Evolutionary conservation across 164 flowering plant species (phyloP).

Genomic region (Chloranthus sessilifolius): DNA sequence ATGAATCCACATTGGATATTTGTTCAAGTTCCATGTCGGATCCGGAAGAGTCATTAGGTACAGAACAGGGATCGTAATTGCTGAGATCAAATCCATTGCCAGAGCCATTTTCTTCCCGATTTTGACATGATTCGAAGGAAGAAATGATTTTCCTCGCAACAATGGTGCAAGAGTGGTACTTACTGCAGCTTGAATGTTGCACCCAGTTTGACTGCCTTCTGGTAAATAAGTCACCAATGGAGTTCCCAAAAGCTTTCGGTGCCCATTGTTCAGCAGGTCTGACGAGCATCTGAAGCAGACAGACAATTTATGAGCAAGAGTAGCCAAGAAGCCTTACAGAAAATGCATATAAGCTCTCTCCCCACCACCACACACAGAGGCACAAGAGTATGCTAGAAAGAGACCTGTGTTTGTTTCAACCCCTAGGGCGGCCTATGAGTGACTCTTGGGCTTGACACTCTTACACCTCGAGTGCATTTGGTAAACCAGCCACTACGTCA

Average conservation of each 20-base stretch:
- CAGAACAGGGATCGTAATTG: slow-evolving; percentile 11
- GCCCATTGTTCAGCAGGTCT: not conserved
- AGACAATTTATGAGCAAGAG: no score
- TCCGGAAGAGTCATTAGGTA: not conserved
- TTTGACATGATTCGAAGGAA: slow-evolving; percentile 22
- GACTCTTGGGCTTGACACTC: no score
- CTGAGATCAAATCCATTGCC: slow-evolving; percentile 20
- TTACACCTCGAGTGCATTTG: no score
- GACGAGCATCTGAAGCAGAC: not conserved
- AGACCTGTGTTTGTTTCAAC: no score
- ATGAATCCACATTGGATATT: slow-evolving; percentile 13
- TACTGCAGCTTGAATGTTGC: slow-evolving; percentile 50
- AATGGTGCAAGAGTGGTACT: slow-evolving; percentile 54
- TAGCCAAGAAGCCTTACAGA: no score
- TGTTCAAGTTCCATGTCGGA: slow-evolving; percentile 14
- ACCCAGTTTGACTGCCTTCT: slow-evolving; percentile 40
- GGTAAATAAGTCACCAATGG: slow-evolving; percentile 65
- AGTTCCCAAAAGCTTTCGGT: slow-evolving; percentile 26
- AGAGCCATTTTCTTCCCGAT: slow-evolving; percentile 39
- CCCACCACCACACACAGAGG: no score
- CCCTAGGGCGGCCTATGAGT: no score
- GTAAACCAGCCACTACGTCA: no score
- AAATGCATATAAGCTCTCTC: no score
- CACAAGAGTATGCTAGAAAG: no score
- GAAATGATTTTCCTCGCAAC: slow-evolving; percentile 31